Conservation (phyloP, 805 yeast species). For the Teunomyces tritomae region DNA sequence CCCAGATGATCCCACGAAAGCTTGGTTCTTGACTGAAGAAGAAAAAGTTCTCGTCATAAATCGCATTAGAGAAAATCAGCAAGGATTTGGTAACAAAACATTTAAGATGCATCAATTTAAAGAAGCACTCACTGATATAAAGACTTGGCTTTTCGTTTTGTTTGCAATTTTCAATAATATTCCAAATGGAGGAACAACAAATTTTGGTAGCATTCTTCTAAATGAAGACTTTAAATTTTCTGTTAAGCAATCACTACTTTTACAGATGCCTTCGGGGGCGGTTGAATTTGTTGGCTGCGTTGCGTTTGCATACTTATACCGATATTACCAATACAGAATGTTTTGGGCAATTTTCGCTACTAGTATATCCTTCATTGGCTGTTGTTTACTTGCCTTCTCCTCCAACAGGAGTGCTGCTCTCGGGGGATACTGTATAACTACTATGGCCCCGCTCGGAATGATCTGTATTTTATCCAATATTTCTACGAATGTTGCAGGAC, state of each 20-base stretch:
- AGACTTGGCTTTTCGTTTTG: constrained; percentile 34
- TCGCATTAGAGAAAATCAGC: constrained; percentile 47
- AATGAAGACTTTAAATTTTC: constrained; percentile 23
- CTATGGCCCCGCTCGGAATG: constrained; percentile 27
- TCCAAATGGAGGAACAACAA: constrained; percentile 39
- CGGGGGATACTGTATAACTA: constrained; percentile 32
- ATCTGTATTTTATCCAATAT: constrained; percentile 33
- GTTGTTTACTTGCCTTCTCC: constrained; percentile 45
- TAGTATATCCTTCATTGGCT: constrained; percentile 20
- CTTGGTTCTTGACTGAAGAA: constrained; percentile 22
- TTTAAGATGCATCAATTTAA: constrained; percentile 36
- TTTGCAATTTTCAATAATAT: constrained; percentile 25
- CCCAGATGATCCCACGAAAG: constrained; percentile 51
- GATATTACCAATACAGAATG: constrained; percentile 21
- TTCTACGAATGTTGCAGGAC: constrained; percentile 53
- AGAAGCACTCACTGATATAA: constrained; percentile 34
- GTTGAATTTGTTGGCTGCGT: constrained; percentile 42
- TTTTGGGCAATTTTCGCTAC: constrained; percentile 23
- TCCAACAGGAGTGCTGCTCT: constrained; percentile 17
- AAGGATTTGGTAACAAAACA: constrained; percentile 41
- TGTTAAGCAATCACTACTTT: constrained; percentile 36
- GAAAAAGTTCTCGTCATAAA: constrained; percentile 42
- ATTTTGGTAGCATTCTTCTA: constrained; percentile 32
- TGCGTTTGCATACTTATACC: constrained; percentile 23
- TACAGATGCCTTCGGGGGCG: constrained; percentile 49